A percentile compares a stretch with the other conserved stretches of the same genome.
phyloP scores from a whole-genome alignment of 2,329 filamentous ascomycete genomes.

The Fusarium nematophilum region DNA sequence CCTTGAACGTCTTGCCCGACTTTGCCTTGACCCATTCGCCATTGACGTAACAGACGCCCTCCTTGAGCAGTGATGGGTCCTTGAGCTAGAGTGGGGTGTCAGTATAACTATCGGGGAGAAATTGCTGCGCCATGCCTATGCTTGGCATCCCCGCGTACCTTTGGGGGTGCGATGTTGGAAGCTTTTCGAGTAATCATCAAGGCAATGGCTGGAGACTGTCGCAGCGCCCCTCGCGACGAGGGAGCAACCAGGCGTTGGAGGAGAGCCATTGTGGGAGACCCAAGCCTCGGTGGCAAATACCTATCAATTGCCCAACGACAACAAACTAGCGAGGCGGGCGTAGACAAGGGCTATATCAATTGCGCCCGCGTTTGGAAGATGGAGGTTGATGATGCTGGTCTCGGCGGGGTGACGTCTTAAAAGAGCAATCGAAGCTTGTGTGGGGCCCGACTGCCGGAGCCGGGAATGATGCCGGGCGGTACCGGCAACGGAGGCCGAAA shows the following conservation, averaged over 20 bases:
- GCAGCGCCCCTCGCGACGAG: conserved; percentile 41
- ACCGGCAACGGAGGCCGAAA: conserved; percentile 4
- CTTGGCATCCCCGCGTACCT: too few species aligned
- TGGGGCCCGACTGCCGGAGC: conserved; percentile 39
- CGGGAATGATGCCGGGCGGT: conserved; percentile 25
- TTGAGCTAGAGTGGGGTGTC: conserved; percentile 67
- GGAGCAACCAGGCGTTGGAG: conserved; percentile 47
- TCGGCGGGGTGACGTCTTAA: conserved; percentile 43
- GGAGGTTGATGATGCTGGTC: conserved; percentile 15
- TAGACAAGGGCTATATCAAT: not conserved
- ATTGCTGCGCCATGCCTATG: not conserved
- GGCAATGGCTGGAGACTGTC: conserved; percentile 45
- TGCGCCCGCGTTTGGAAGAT: conserved; percentile 11
- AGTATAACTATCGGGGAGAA: not conserved
- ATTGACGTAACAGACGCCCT: conserved; percentile 85
- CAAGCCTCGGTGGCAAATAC: not conserved
- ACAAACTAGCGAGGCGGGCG: not conserved
- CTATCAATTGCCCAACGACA: not conserved
- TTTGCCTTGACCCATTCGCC: conserved; percentile 89
- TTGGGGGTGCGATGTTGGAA: conserved; percentile 60
- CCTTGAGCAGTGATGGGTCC: conserved; percentile 85
- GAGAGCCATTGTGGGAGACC: conserved; percentile 43
- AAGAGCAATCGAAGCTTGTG: conserved; percentile 26
- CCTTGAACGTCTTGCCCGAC: conserved; percentile 92
- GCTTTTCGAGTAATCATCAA: conserved; percentile 51